A percentile compares a stretch with the other conserved stretches of the same genome.
Conservation (phyloP, 2,329 filamentous ascomycete species). For the Claviceps fusiformis region DNA sequence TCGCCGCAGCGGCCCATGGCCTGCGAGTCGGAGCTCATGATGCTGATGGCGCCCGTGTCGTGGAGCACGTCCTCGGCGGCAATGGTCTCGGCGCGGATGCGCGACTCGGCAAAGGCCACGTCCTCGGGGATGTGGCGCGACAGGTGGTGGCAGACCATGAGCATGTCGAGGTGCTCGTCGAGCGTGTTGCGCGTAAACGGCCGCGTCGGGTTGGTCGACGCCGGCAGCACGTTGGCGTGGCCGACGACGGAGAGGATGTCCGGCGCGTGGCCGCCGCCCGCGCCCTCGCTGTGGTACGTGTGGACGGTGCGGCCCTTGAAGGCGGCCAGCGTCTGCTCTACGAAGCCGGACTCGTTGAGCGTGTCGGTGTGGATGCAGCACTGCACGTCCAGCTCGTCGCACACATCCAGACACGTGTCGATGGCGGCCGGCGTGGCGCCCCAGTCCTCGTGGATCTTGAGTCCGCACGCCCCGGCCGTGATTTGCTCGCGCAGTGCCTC, state of each 20-base stretch:
- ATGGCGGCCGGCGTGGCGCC: slow-evolving; percentile 83
- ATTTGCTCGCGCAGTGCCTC: slow-evolving; percentile 65
- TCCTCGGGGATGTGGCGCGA: slow-evolving; percentile 90
- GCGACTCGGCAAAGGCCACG: slow-evolving; percentile 85
- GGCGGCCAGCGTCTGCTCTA: slow-evolving; percentile 77
- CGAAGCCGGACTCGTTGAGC: slow-evolving; percentile 93
- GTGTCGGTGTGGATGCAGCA: slow-evolving; percentile 94
- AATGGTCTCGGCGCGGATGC: slow-evolving; percentile 91
- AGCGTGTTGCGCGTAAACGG: slow-evolving; percentile 87
- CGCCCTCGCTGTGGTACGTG: slow-evolving; percentile 94
- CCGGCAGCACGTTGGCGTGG: slow-evolving; percentile 75
- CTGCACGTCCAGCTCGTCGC: slow-evolving; percentile 84
- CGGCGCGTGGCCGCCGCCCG: slow-evolving; percentile 85
- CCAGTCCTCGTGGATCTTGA: slow-evolving; percentile 97
- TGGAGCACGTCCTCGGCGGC: slow-evolving; percentile 93
- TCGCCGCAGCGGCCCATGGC: slow-evolving; percentile 96
- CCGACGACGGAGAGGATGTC: slow-evolving; percentile 94
- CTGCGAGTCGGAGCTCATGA: slow-evolving; percentile 94
- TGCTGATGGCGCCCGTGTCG: slow-evolving; percentile 86
- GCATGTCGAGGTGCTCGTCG: slow-evolving; percentile 94
- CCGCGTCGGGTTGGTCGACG: slow-evolving; percentile 81
- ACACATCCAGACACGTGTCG: slow-evolving; percentile 71
- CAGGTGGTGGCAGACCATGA: slow-evolving; percentile 95
- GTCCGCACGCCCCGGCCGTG: slow-evolving; percentile 69
- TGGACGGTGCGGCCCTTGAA: slow-evolving; percentile 84